A percentile compares a stretch with the other conserved stretches of the same genome.
phyloP scores from a whole-genome alignment of 2,329 filamentous ascomycete genomes.

The Colletotrichum caudatum region DNA sequence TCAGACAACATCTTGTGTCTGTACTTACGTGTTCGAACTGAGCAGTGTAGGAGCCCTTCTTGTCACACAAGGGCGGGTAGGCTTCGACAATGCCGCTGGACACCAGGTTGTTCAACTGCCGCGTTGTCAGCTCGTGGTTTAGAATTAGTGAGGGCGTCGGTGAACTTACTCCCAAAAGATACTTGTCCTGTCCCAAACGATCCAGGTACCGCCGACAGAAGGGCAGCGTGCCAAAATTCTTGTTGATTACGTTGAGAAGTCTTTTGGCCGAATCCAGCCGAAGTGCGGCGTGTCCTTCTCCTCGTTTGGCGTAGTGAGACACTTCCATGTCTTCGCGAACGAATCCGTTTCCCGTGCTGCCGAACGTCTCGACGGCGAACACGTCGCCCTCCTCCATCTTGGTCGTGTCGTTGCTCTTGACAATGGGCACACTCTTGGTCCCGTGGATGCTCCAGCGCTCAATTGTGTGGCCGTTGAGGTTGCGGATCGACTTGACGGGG shows the following conservation, averaged over 20 bases:
- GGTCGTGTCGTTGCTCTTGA: constrained; percentile 79
- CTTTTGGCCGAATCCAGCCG: constrained; percentile 86
- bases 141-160: constrained; percentile 44
- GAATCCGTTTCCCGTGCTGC: constrained; percentile 82
- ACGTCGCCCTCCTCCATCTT: constrained; percentile 90
- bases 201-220: constrained; percentile 94
- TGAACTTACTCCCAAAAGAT: constrained; percentile 81
- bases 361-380: constrained; percentile 87
- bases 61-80: constrained; percentile 89
- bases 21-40: constrained; percentile 91
- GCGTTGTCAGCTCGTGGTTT: constrained; percentile 49
- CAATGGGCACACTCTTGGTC: constrained; percentile 83
- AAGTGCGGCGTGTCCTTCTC: constrained; percentile 81
- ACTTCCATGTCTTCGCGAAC: constrained; percentile 84
- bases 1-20: background rate
- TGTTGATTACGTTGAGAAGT: constrained; percentile 89
- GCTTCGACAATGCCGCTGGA: constrained; percentile 86
- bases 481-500: constrained; percentile 78
- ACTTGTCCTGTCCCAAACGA: constrained; percentile 93
- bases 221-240: constrained; percentile 94
- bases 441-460: constrained; percentile 82
- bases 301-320: constrained; percentile 85
- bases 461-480: constrained; percentile 82
- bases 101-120: constrained; percentile 86
- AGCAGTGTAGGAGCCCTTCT: constrained; percentile 94